These are phyloP conservation scores for Clonostachys rosea DNA, from an alignment of 2,329 filamentous ascomycete species.

Conservation along the genomic window DNA sequence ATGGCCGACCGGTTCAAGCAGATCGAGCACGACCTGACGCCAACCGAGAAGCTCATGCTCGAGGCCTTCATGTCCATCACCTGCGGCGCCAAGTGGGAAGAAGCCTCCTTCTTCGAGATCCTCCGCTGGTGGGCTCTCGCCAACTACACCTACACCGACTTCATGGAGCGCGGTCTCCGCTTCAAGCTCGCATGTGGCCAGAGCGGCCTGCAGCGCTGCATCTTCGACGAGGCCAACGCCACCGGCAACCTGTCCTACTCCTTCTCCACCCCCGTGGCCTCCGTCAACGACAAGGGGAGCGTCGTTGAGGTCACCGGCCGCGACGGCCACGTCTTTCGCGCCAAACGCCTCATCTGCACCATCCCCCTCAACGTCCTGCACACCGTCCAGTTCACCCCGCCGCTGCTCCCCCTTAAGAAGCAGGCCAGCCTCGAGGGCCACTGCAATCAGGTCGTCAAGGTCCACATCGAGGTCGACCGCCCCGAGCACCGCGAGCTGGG, in stretches of 20 bases:
- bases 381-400: slow-evolving; percentile 1
- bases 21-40: slow-evolving; percentile 19
- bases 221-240: slow-evolving; percentile 16
- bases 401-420: background rate
- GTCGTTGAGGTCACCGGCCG: background rate
- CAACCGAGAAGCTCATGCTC: slow-evolving; percentile 10
- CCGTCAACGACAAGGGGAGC: background rate
- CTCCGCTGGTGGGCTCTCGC: slow-evolving; percentile 11
- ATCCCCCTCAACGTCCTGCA: slow-evolving; percentile 8
- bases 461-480: slow-evolving; percentile 9
- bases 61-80: slow-evolving; percentile 11
- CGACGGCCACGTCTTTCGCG: slow-evolving; percentile 6
- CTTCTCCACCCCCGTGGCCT: slow-evolving; percentile 14
- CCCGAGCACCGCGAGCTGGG: slow-evolving; percentile 5
- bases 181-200: slow-evolving; percentile 21
- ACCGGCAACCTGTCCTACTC: slow-evolving; percentile 13
- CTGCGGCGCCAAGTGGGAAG: slow-evolving; percentile 17
- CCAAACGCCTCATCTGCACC: slow-evolving; percentile 14
- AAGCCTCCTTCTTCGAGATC: slow-evolving; percentile 11
- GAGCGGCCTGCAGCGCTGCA: slow-evolving; percentile 13
- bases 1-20: slow-evolving; percentile 15
- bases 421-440: slow-evolving; percentile 3
- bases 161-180: slow-evolving; percentile 9
- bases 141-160: slow-evolving; percentile 11
- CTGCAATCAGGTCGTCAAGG: slow-evolving; percentile 7